phyloP scores from a whole-genome alignment of 2,329 filamentous ascomycete species.

The Thyridium curvatum region DNA sequence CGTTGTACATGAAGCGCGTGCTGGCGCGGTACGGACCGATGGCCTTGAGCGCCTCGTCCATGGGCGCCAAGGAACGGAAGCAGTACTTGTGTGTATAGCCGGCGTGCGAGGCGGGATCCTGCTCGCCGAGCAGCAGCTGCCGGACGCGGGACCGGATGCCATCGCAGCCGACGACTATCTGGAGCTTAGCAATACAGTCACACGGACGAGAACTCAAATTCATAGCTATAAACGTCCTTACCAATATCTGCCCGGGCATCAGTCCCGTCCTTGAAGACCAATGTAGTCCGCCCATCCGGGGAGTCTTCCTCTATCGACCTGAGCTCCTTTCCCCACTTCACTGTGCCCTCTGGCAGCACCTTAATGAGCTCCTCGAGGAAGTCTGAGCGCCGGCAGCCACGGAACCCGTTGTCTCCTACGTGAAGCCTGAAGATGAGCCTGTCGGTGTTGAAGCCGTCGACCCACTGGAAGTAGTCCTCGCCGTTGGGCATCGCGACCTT shows the following conservation, averaged over 20 bases:
- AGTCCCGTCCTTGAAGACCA: conserved; percentile 24
- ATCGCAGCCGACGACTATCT: conserved; percentile 52
- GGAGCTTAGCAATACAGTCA: not conserved
- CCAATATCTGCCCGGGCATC: conserved; percentile 22
- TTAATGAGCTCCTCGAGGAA: conserved; percentile 30
- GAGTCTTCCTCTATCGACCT: conserved; percentile 17
- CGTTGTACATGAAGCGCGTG: conserved; percentile 50
- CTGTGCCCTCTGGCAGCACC: conserved; percentile 17
- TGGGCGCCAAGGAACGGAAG: conserved; percentile 56
- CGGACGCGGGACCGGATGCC: conserved; percentile 55
- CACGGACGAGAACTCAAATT: not conserved
- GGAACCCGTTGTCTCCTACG: conserved; percentile 33
- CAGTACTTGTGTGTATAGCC: conserved; percentile 53
- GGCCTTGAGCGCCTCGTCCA: conserved; percentile 42
- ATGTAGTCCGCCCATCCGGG: not conserved
- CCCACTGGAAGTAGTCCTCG: conserved; percentile 36
- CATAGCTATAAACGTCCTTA: conserved; percentile 21
- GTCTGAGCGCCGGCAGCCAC: conserved; percentile 31
- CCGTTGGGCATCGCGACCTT: conserved; percentile 27
- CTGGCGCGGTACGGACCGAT: conserved; percentile 42
- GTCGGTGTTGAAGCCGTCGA: conserved; percentile 24
- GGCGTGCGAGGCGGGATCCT: conserved; percentile 35
- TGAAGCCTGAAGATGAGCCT: conserved; percentile 24
- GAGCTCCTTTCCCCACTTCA: conserved; percentile 26
- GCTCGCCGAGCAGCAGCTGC: conserved; percentile 41